Evolutionary conservation across 2,329 filamentous ascomycete species (phyloP).

Genomic region (Sarocladium strictum): DNA sequence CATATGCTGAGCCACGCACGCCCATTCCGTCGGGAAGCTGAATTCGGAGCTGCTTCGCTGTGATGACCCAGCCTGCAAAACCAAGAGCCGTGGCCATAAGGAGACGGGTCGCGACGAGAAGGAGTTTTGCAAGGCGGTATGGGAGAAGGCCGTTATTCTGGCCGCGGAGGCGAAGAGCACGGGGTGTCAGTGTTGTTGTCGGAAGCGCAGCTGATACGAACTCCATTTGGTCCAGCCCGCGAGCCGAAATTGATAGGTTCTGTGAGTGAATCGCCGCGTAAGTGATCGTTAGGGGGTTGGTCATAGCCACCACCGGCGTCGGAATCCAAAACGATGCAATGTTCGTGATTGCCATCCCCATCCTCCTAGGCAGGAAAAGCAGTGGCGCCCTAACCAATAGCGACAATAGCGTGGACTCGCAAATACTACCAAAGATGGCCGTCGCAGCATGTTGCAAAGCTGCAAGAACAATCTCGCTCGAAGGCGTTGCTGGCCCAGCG

Average conservation of each 20-base stretch:
- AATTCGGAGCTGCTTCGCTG: slow-evolving; percentile 70
- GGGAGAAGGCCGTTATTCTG: slow-evolving; percentile 58
- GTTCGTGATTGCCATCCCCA: slow-evolving; percentile 60
- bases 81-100: slow-evolving; percentile 87
- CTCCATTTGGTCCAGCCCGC: slow-evolving; percentile 74
- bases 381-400: slow-evolving; percentile 79
- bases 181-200: slow-evolving; percentile 63
- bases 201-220: slow-evolving; percentile 69
- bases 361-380: slow-evolving; percentile 70
- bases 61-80: slow-evolving; percentile 95
- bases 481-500: slow-evolving; percentile 68
- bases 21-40: slow-evolving; percentile 46
- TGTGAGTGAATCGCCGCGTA: slow-evolving; percentile 93
- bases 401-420: slow-evolving; percentile 75
- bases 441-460: slow-evolving; percentile 76
- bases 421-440: slow-evolving; percentile 88
- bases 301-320: slow-evolving; percentile 76
- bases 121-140: slow-evolving; percentile 84
- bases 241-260: slow-evolving; percentile 68
- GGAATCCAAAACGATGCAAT: slow-evolving; percentile 77
- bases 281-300: slow-evolving; percentile 86
- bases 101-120: slow-evolving; percentile 84
- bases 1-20: slow-evolving; percentile 78
- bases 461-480: slow-evolving; percentile 74
- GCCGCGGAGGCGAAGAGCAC: slow-evolving; percentile 38